Percentiles rank a stretch among this genome's conserved stretches.
phyloP scores from a whole-genome alignment of 2,329 filamentous ascomycete genomes.

The Fusarium tricinctum region DNA sequence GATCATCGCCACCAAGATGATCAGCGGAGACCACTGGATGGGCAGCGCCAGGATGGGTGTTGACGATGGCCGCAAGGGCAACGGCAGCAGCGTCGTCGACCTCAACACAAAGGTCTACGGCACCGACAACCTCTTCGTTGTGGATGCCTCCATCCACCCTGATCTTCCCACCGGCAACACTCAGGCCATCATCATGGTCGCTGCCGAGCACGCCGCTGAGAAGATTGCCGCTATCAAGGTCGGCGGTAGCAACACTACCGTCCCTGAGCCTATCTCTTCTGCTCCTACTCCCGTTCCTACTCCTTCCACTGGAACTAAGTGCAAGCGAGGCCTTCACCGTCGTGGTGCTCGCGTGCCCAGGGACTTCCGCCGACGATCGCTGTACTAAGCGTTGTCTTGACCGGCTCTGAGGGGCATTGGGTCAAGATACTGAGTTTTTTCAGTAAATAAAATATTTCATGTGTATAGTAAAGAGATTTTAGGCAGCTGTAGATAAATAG shows the following conservation, averaged over 20 bases:
- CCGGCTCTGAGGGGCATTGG: neutral
- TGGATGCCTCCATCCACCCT: constrained; percentile 74
- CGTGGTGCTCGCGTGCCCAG: constrained; percentile 25
- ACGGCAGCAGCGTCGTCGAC: constrained; percentile 68
- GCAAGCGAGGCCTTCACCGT: constrained; percentile 14
- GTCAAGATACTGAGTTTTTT: neutral
- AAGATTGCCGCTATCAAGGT: constrained; percentile 44
- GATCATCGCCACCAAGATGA: constrained; percentile 45
- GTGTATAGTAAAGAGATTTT: constrained; percentile 16
- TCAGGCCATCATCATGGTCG: constrained; percentile 50
- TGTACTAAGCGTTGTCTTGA: neutral
- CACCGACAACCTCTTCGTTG: constrained; percentile 72
- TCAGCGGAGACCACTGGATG: constrained; percentile 50
- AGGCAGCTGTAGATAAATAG: constrained; percentile 24
- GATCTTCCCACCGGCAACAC: constrained; percentile 54
- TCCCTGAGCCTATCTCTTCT: constrained; percentile 12
- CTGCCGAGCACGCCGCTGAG: constrained; percentile 47
- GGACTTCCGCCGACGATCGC: constrained; percentile 33
- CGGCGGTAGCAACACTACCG: constrained; percentile 32
- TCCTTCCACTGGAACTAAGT: constrained; percentile 14
- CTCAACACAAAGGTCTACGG: constrained; percentile 70
- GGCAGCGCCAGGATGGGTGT: constrained; percentile 59
- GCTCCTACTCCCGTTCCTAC: constrained; percentile 25
- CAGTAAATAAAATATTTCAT: constrained; percentile 18
- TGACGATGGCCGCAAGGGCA: constrained; percentile 61